Base-by-base conservation (phyloP, 805 yeast genomes). In the Candida adriatica region DNA sequence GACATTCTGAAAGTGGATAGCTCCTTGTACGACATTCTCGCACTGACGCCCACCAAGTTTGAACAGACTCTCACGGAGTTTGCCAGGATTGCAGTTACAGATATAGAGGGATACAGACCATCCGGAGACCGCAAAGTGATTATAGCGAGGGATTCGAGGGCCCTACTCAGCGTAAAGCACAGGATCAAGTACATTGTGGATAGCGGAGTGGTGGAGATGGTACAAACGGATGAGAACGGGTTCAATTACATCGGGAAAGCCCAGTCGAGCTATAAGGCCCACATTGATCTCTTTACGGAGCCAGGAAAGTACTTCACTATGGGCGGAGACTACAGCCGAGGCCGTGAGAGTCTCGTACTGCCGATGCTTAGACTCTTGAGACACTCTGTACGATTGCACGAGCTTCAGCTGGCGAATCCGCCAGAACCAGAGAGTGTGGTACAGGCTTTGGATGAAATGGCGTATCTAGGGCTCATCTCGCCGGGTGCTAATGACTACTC, bases 121-220 rank as follows among this genome's bases (percentile, higher is more conserved):
- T 17, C 23, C 6, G 38, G 38, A 8, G 21, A 33, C 16, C 25
- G 38, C 23, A 24, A 38, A 15, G 21, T 37, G 19, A 14, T 38
- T 6, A 26, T 37, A 4, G 6, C 35, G 4, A 13, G 16, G 3
- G 6, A 8, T 4, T 23, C 32, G 2, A 5, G 9, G 1, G 8
- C 11, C 1, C 24, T 35, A 6, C 13, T 35, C 8, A 14, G 29
- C 6, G 11, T 26, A 4, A 19, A 29, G 1, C 42, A 41, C 20
- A 16, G 35, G 16, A 22, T 41, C 14, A 41, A 41, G 29, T 37
- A 41, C 32, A 33, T 41, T 16, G 19, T 41, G 15, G 45, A 41
- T 21, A 19, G 26, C 13, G 45, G 35, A 1, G 13, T 28, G 5
- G 15, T 35, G 11, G 24, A 31, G 10, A n/a, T 20, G 5, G 15